Percentiles rank a stretch among this genome's conserved stretches.
phyloP scores from a whole-genome alignment of 371 early-diverging fungal species.

The Dinochytrium kinnereticum region DNA sequence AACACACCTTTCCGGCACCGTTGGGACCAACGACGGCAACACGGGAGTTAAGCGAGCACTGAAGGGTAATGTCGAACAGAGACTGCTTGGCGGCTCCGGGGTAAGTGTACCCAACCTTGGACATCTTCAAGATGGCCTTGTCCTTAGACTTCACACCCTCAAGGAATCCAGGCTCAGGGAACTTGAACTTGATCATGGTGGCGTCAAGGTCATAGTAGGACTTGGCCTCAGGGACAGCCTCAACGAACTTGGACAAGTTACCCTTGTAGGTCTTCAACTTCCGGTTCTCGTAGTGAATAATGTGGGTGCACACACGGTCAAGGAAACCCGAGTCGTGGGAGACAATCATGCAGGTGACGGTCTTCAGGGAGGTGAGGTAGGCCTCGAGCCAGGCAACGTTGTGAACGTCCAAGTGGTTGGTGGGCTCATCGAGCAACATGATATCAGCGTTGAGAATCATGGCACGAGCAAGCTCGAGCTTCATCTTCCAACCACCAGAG shows the following conservation, averaged over 20 bases:
- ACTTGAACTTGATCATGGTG: constrained; percentile 72
- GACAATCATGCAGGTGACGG: constrained; percentile 64
- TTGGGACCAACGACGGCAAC: constrained; percentile 84
- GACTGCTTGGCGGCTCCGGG: constrained; percentile 70
- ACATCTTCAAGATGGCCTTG: constrained; percentile 79
- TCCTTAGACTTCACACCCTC: constrained; percentile 81
- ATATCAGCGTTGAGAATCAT: constrained; percentile 73
- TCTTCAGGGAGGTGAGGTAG: constrained; percentile 49
- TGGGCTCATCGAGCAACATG: constrained; percentile 69
- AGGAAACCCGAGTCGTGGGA: constrained; percentile 66
- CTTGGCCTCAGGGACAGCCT: constrained; percentile 73
- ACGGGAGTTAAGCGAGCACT: constrained; percentile 77
- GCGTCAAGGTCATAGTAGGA: constrained; percentile 77
- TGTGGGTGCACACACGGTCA: constrained; percentile 57
- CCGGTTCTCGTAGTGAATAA: constrained; percentile 58
- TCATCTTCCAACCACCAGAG: constrained; percentile 91
- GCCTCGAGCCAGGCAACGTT: constrained; percentile 61
- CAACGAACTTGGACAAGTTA: constrained; percentile 78
- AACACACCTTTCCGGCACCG: constrained; percentile 73
- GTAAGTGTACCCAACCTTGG: constrained; percentile 72
- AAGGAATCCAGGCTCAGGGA: constrained; percentile 80
- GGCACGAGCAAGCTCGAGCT: constrained; percentile 84
- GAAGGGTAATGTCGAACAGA: constrained; percentile 68
- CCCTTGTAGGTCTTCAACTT: constrained; percentile 82
- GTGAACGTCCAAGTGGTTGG: constrained; percentile 63